A percentile compares a stretch with the other conserved stretches of the same genome.
Conservation (phyloP, 805 yeast genomes). For the Lipomyces yamanashiensis region DNA sequence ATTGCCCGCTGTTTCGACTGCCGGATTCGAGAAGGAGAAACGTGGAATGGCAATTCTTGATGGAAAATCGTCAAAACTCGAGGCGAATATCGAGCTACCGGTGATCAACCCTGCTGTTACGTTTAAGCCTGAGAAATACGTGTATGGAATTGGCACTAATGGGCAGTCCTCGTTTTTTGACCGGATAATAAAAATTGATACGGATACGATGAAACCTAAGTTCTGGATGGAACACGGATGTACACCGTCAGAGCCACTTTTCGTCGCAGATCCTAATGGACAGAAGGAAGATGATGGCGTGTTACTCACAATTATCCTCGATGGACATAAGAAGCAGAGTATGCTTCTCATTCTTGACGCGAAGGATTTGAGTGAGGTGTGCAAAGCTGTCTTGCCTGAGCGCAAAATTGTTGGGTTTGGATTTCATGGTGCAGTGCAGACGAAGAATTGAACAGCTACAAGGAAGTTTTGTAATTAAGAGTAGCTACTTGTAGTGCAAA, state of each 20-base stretch:
- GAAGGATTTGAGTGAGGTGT: slow-evolving; percentile 27
- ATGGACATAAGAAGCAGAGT: slow-evolving; percentile 20
- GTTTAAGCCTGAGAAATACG: slow-evolving; percentile 4
- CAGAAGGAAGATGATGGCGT: slow-evolving; percentile 28
- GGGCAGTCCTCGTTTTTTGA: slow-evolving; percentile 15
- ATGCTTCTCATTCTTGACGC: slow-evolving; percentile 30
- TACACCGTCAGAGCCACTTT: slow-evolving; percentile 20
- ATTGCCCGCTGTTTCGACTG: slow-evolving; percentile 11
- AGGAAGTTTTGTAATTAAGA: not conserved
- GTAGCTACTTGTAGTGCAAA: too few species aligned
- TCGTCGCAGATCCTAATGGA: slow-evolving; percentile 15
- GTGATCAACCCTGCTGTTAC: slow-evolving; percentile 4
- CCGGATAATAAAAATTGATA: slow-evolving; percentile 11
- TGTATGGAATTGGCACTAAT: slow-evolving; percentile 9
- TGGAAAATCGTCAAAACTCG: not conserved
- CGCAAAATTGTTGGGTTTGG: slow-evolving; percentile 29
- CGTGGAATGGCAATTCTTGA: slow-evolving; percentile 12
- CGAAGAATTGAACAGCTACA: not conserved
- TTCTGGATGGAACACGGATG: slow-evolving; percentile 15
- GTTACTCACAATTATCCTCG: slow-evolving; percentile 27
- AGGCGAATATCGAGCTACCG: slow-evolving; percentile 18
- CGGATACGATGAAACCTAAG: not conserved
- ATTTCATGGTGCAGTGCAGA: slow-evolving; percentile 26
- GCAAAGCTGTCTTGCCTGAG: slow-evolving; percentile 24
- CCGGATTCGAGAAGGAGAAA: not conserved